Conservation (phyloP, 768 basidiomycete species). For the Suillus spraguei region DNA sequence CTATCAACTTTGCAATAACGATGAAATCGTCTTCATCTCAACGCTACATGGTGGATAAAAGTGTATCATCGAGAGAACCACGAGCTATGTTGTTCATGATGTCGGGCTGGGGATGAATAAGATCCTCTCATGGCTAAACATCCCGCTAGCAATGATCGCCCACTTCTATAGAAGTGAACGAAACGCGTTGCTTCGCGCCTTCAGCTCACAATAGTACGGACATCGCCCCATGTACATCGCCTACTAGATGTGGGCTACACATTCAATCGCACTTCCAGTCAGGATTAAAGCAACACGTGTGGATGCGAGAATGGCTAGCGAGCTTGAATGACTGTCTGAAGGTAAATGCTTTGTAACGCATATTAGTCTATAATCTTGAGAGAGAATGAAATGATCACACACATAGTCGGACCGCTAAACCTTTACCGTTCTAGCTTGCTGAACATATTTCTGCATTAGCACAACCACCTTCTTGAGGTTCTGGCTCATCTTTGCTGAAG, state of each 20-base stretch:
- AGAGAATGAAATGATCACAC: not conserved
- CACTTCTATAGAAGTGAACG: not conserved
- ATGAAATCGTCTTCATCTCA: conserved; percentile 96
- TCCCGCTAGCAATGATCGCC: not conserved
- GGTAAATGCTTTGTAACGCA: not conserved
- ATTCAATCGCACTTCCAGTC: not conserved
- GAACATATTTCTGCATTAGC: conserved; percentile 69
- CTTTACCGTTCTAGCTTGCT: conserved; percentile 40
- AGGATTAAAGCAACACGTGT: too few relatives aligned
- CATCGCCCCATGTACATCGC: not conserved
- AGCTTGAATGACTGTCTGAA: not conserved
- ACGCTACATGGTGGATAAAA: conserved; percentile 87
- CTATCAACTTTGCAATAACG: conserved; percentile 73
- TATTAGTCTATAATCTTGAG: not conserved
- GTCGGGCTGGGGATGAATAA: not conserved
- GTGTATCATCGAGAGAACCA: not conserved
- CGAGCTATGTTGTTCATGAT: not conserved
- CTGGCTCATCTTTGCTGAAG: conserved; percentile 85
- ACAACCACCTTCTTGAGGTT: conserved; percentile 74
- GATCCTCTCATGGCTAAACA: not conserved
- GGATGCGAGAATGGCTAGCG: not conserved
- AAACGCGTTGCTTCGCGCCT: not conserved
- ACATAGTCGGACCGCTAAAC: not conserved
- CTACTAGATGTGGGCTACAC: not conserved
- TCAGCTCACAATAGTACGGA: conserved; percentile 2